Evolutionary conservation across 805 yeast genomes (phyloP).

Genomic region (Saccharomycopsis selenospora): DNA sequence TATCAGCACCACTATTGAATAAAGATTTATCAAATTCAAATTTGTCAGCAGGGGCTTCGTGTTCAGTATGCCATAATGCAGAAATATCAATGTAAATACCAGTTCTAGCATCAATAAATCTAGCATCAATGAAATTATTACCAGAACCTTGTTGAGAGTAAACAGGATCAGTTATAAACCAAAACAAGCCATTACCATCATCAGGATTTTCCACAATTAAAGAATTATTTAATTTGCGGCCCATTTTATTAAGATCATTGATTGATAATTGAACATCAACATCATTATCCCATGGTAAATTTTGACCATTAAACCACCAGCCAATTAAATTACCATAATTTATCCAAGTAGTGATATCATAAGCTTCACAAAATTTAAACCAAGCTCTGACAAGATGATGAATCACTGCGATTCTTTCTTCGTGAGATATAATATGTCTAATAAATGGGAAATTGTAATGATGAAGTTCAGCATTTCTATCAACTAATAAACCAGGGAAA

Average conservation of each 20-base stretch:
- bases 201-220: conserved; percentile 37
- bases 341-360: conserved; percentile 48
- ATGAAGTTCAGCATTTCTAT: conserved; percentile 25
- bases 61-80: conserved; percentile 28
- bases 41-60: conserved; percentile 30
- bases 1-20: conserved; percentile 11
- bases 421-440: conserved; percentile 27
- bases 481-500: conserved; percentile 25
- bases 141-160: conserved; percentile 32
- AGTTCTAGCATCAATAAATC: conserved; percentile 42
- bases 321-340: conserved; percentile 59
- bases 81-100: conserved; percentile 47
- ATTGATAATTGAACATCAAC: conserved; percentile 56
- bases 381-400: conserved; percentile 48
- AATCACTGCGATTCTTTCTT: conserved; percentile 29
- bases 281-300: conserved; percentile 57
- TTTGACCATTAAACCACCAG: conserved; percentile 53
- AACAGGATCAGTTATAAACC: conserved; percentile 31
- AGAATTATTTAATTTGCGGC: conserved; percentile 42
- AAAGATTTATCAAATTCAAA: background rate
- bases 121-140: conserved; percentile 36
- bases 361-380: conserved; percentile 40
- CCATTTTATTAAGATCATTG: conserved; percentile 35
- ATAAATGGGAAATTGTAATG: conserved; percentile 30
- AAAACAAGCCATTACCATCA: conserved; percentile 29